phyloP scores from a whole-genome alignment of 1,139 yeast genomes.

The Torulaspora pretoriensis region DNA sequence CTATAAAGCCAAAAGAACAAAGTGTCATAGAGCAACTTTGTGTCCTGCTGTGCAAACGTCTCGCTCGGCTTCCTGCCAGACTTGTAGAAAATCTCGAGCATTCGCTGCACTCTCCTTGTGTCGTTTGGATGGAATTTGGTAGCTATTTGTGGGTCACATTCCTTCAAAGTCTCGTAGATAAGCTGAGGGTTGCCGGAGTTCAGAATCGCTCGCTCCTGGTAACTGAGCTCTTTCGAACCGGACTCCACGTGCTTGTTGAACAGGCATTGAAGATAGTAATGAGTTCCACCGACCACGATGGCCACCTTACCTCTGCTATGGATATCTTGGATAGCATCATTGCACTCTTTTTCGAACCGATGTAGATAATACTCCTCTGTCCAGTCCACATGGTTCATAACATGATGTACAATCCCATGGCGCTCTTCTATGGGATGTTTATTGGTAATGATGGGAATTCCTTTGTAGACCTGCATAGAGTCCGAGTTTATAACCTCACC shows the following conservation, averaged over 20 bases:
- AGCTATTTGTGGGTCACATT: slow-evolving; percentile 68
- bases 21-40: slow-evolving; percentile 58
- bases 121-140: slow-evolving; percentile 91
- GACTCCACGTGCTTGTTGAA: slow-evolving; percentile 42
- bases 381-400: slow-evolving; percentile 82
- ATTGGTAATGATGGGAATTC: slow-evolving; percentile 75
- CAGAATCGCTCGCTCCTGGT: slow-evolving; percentile 46
- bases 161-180: slow-evolving; percentile 46
- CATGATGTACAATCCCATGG: slow-evolving; percentile 72
- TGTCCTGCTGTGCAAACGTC: slow-evolving; percentile 59
- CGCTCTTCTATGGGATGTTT: slow-evolving; percentile 83
- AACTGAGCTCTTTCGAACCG: slow-evolving; percentile 34
- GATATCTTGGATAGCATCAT: slow-evolving; percentile 51
- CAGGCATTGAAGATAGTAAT: slow-evolving; percentile 77
- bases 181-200: slow-evolving; percentile 52
- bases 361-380: slow-evolving; percentile 79
- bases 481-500: slow-evolving; percentile 96
- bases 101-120: slow-evolving; percentile 68
- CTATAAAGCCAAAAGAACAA: slow-evolving; percentile 82
- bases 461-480: slow-evolving; percentile 89
- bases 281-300: slow-evolving; percentile 92
- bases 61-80: slow-evolving; percentile 70
- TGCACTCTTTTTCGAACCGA: slow-evolving; percentile 71
- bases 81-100: slow-evolving; percentile 69
- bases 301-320: slow-evolving; percentile 71